phyloP scores from a whole-genome alignment of 257 asterid species.

The Fraxinus pennsylvanica region DNA sequence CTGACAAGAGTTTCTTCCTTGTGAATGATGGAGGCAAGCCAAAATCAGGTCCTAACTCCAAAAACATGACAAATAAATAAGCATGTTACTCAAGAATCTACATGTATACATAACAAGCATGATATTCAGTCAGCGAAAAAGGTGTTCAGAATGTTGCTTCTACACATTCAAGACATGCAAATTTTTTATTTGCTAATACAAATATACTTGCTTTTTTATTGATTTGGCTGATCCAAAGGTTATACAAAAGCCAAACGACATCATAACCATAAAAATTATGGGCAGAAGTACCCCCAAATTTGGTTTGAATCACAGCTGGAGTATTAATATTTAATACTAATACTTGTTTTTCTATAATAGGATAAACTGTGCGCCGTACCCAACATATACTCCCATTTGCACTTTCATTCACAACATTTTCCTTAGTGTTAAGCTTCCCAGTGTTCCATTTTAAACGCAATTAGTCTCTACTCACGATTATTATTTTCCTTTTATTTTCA shows the following conservation, averaged over 20 bases:
- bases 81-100: conserved; percentile 7
- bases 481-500: too few relatives aligned
- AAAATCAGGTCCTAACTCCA: conserved; percentile 75
- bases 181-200: background rate
- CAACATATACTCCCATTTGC: background rate
- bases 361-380: too few relatives aligned
- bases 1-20: conserved; percentile 72
- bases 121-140: background rate
- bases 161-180: background rate
- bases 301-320: background rate
- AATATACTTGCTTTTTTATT: background rate
- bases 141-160: background rate
- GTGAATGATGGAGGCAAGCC: conserved; percentile 64
- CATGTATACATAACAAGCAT: background rate
- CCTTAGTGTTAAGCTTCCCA: background rate
- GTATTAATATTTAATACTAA: background rate
- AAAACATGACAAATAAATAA: background rate
- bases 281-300: background rate
- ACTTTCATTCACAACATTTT: background rate
- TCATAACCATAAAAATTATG: background rate
- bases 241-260: background rate
- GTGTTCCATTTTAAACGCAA: too few relatives aligned
- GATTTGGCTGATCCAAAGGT: background rate
- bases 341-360: too few relatives aligned
- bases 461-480: background rate